Base-by-base conservation (phyloP, 2,329 filamentous ascomycete species). In the Exophiala aquamarina region DNA sequence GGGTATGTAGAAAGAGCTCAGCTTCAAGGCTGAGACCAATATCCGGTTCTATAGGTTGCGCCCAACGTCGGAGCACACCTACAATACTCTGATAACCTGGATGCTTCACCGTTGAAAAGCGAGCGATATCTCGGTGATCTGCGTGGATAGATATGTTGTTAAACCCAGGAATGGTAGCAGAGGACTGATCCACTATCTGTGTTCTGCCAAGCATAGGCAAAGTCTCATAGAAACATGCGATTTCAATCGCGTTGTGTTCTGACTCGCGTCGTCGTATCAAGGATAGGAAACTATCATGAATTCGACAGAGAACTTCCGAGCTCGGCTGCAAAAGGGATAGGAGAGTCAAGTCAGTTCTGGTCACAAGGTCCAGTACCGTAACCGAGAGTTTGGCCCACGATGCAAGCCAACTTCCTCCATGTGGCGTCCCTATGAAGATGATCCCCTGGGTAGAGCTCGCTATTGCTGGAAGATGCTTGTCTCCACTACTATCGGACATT, bases 291-390 rank as follows among this genome's bases (percentile, higher is more conserved):
- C 32, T 26, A 17, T 41, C 23, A 19, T 41, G 39, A 32, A 41
- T 31, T 10, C 39, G 39, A 18, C 9, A 31, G 8, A 41, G 26
- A 8, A 41, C 39, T 19, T 41, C 39, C 7, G 39, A 41, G 26
- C 20, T 33, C 6, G 39, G 10, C 29, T 41, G 26, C 39, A 41
- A 20, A 4, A 41, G n/a, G 11, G 39, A 41, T n/a, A 41, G 26
- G 19, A 41, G 39, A 11, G 18, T 17, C 10, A 31, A 15, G 19
- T 41, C 28, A 11, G 39, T 41, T 2, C 21, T 17, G 11, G 17
- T 41, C 23, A 31, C 14, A 4, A 41, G 14, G 88, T 84, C 55
- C 74, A 77, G 65, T 88, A 83, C 31, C 14, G 40, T 49, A 8
- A 60, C 58, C 6, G 62, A 41, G n/a, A 40, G 38, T 49, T 62